Evolutionary conservation across 2,329 filamentous ascomycete species (phyloP).

Genomic region (Thelonectria blattea): DNA sequence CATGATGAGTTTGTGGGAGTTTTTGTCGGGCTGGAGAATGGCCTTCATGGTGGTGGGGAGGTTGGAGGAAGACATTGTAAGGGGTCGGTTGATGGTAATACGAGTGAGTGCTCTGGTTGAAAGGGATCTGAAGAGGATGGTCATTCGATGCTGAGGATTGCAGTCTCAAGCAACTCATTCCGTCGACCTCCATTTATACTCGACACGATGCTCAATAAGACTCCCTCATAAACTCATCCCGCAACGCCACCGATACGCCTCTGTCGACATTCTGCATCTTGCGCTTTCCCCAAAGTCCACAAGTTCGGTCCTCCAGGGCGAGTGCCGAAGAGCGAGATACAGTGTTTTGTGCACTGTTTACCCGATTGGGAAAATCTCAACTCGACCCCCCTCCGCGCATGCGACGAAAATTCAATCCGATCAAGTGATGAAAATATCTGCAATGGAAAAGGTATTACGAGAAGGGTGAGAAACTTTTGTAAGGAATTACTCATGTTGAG

Average conservation of each 20-base stretch:
- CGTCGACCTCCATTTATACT: neutral
- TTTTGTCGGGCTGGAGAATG: slow-evolving; percentile 23
- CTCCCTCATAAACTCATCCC: neutral
- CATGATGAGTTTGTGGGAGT: slow-evolving; percentile 23
- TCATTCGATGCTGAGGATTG: neutral
- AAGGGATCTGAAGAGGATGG: neutral
- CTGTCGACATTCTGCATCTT: neutral
- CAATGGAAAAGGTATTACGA: neutral
- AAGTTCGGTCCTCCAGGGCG: neutral
- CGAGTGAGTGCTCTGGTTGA: neutral
- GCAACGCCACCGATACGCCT: neutral
- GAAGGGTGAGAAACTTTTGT: neutral
- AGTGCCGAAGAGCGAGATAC: neutral
- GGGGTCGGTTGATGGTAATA: neutral
- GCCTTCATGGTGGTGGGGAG: slow-evolving; percentile 24
- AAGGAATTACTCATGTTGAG: neutral
- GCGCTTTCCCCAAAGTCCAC: neutral
- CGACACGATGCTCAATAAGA: neutral
- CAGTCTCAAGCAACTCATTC: neutral
- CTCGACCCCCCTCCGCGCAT: neutral
- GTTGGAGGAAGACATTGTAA: slow-evolving; percentile 12
- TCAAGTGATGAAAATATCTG: neutral
- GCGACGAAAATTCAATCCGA: neutral
- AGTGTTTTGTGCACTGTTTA: slow-evolving; percentile 6
- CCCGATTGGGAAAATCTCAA: slow-evolving; percentile 6